Evolutionary conservation across 176 grass and related monocot genomes (phyloP), one percentile per base, ranked within the genome.

Genomic region (Elaeis guineensis): DNA sequence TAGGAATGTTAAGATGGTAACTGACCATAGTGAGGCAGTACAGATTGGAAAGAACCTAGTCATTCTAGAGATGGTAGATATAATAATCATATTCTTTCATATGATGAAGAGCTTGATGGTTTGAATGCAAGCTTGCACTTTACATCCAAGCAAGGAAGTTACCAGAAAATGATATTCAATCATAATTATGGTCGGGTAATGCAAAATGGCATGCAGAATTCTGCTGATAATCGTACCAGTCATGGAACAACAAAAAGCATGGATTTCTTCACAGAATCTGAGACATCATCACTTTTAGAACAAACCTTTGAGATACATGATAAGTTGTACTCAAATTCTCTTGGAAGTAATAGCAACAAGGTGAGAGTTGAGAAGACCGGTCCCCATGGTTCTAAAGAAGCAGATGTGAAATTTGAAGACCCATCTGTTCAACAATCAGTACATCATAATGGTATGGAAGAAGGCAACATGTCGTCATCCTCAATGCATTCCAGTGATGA

Each of bases 211-310:
- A 16, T 25, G n/a, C 29, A 65, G 6, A 23, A 39, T 62, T 66
- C 28, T 24, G 51, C 50, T 19, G 48, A 57, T 61, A 20, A 55
- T 49, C 14, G 0, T 35, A 59, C 60, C 26, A 44, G 63, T 59
- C 26, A 17, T 48, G 55, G 44, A 19, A 28, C 51, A 35, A 23
- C 28, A 48, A 54, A 67, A 69, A 72, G 50, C 23, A 61, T 39
- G 55, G 58, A 61, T 69, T 78, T 81, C 24, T 53, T 85, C 19
- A 18, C 51, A 0, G 65, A 86, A 56, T 75, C 80, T 19, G 29
- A 63, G 19, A 79, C 82, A 71, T 80, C 82, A 21, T 87, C 86
- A 54, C 62, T 87, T 56, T 67, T 96, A 6, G 80, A 85, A 73
- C 79, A 82, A 59, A 84, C 77, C 1, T 49, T 90, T 49, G 83